Percentiles rank a stretch among this genome's conserved stretches.
These are phyloP conservation scores for Mesembryanthemum crystallinum DNA, from an alignment of 148 eudicot genomes.

Conservation along the genomic window DNA sequence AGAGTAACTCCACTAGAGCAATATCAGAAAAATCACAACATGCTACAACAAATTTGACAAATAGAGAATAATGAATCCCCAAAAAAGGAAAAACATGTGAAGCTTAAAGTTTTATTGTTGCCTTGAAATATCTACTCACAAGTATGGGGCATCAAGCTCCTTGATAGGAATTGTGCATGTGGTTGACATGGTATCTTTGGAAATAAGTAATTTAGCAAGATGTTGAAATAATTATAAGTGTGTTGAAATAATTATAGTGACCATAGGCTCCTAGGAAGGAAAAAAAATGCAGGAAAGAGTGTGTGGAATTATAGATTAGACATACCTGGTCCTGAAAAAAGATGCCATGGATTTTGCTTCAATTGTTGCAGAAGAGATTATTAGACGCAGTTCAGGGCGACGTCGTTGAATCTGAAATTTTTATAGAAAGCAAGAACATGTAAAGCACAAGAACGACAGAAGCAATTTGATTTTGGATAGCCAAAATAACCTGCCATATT, in stretches of 20 bases:
- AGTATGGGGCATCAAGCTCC: too few relatives aligned
- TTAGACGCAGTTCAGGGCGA: constrained; percentile 81
- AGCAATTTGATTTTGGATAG: neutral
- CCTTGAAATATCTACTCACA: too few relatives aligned
- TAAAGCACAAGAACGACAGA: constrained; percentile 6
- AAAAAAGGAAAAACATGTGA: too few relatives aligned
- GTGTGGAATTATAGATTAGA: neutral
- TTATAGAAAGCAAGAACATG: constrained; percentile 7
- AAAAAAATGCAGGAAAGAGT: neutral
- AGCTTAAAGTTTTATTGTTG: too few relatives aligned
- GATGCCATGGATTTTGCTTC: constrained; percentile 95
- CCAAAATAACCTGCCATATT: neutral
- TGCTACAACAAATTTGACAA: neutral
- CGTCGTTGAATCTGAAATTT: constrained; percentile 79
- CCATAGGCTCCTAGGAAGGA: neutral
- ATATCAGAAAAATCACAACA: neutral
- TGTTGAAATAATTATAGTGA: too few relatives aligned
- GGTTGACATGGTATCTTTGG: too few relatives aligned
- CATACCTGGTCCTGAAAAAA: constrained; percentile 68
- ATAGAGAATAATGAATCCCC: too few relatives aligned
- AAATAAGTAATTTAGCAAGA: too few relatives aligned
- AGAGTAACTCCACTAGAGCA: neutral
- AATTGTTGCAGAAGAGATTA: constrained; percentile 95
- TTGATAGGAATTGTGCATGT: too few relatives aligned
- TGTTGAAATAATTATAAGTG: too few relatives aligned